Percentiles rank a stretch among this genome's conserved stretches.
Evolutionary conservation across 306 rosid species (phyloP).

Genomic region (Prinsepia uniflora): DNA sequence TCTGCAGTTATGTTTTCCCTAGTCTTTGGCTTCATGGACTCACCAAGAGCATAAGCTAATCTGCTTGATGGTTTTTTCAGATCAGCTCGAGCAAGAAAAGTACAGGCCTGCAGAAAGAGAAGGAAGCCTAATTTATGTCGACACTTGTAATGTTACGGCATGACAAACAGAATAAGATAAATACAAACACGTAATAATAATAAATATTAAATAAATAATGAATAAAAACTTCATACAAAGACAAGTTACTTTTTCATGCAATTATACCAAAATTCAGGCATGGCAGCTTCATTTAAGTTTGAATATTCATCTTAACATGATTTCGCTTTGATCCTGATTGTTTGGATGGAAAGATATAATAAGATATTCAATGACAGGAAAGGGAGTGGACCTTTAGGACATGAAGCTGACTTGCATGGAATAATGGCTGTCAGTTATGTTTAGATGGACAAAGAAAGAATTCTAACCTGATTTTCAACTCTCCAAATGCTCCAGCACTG

Average conservation of each 20-base stretch:
- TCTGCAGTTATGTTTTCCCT: slow-evolving; percentile 87
- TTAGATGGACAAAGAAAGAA: not conserved
- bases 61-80: slow-evolving; percentile 75
- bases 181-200: not conserved
- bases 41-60: slow-evolving; percentile 79
- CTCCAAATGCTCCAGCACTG: slow-evolving; percentile 99
- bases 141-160: not conserved
- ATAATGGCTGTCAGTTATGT: not conserved
- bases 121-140: not conserved
- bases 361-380: not conserved
- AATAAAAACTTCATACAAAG: not conserved
- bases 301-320: slow-evolving; percentile 47
- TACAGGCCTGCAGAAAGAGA: slow-evolving; percentile 66
- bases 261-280: slow-evolving; percentile 7
- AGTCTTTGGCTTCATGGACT: slow-evolving; percentile 77
- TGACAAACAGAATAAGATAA: slow-evolving; percentile 5
- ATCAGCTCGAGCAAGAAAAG: slow-evolving; percentile 91
- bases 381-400: not conserved
- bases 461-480: slow-evolving; percentile 72
- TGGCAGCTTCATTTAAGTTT: slow-evolving; percentile 15
- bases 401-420: not conserved
- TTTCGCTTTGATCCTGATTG: slow-evolving; percentile 20
- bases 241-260: not conserved
- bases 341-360: not conserved
- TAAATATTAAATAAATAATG: too few relatives aligned